These are phyloP conservation scores for Cucumis hystrix DNA, from an alignment of 306 rosid genomes.

Conservation along the genomic window DNA sequence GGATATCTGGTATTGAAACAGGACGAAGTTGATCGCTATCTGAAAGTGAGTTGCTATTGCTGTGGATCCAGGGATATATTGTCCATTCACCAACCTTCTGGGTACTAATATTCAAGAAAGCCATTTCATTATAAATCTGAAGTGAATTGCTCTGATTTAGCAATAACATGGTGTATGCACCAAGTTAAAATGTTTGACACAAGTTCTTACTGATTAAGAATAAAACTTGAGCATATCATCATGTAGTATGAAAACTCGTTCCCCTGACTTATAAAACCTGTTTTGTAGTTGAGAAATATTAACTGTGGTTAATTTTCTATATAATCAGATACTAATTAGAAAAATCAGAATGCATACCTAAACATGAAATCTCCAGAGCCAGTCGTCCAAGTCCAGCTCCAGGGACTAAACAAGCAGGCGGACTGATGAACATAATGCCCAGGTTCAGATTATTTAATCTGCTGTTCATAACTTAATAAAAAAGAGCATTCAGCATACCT, in stretches of 20 bases:
- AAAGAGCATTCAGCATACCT: constrained; percentile 26
- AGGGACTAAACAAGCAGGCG: constrained; percentile 97
- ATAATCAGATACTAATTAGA: not conserved
- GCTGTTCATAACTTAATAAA: not conserved
- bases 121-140: not conserved
- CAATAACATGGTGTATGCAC: constrained; percentile 2
- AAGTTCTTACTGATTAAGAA: constrained; percentile 81
- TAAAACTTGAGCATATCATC: constrained; percentile 99
- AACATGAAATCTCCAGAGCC: constrained; percentile 85
- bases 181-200: not conserved
- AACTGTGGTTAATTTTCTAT: not conserved
- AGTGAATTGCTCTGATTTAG: not conserved
- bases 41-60: constrained; percentile 80
- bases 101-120: constrained; percentile 35
- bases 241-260: constrained; percentile 97
- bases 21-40: constrained; percentile 85
- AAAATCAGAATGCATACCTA: constrained; percentile 31
- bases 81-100: constrained; percentile 70
- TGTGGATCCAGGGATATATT: constrained; percentile 86
- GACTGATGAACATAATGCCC: constrained; percentile 37
- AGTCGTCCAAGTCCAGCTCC: constrained; percentile 99
- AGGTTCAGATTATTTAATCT: constrained; percentile 12
- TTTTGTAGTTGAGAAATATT: constrained; percentile 15
- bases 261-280: constrained; percentile 94
- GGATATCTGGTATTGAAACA: constrained; percentile 77